phyloP scores from a whole-genome alignment of 169 alveolate species.

The Eimeria tenella region DNA sequence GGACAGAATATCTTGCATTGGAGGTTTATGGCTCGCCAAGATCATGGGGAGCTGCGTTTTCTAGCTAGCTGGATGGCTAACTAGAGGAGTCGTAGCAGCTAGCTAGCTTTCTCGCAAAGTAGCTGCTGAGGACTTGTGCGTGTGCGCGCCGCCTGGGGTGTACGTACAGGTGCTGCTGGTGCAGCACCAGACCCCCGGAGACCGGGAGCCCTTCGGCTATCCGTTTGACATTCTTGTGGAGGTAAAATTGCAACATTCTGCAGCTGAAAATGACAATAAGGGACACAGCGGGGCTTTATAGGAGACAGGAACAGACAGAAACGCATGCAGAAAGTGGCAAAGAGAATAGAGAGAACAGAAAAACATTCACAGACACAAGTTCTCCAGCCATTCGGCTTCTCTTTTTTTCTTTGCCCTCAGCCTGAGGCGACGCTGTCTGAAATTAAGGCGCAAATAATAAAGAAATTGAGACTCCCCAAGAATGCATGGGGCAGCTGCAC shows the following conservation, averaged over 20 bases:
- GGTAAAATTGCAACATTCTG: not conserved
- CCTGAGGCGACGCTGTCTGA: conserved; percentile 64
- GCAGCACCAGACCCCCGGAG: conserved; percentile 62
- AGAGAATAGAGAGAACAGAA: no score
- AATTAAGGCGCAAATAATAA: conserved; percentile 13
- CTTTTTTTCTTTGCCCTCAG: not conserved
- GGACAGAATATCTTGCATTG: no score
- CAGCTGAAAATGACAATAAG: no score
- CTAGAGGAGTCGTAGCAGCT: no score
- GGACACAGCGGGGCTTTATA: no score
- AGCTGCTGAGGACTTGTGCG: not conserved
- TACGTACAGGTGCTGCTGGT: conserved; percentile 60
- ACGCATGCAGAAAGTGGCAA: no score
- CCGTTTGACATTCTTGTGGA: conserved; percentile 70
- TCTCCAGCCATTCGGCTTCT: not conserved
- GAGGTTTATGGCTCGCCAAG: no score
- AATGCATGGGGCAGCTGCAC: conserved; percentile 57
- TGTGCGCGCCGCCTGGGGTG: conserved; percentile 7
- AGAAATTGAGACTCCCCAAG: conserved; percentile 54
- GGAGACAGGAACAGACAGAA: no score
- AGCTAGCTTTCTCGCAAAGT: not conserved
- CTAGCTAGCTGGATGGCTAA: no score
- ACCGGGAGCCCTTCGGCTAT: conserved; percentile 70
- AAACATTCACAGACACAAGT: no score
- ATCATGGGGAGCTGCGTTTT: no score